Evolutionary conservation across 2,329 filamentous ascomycete genomes (phyloP).

Genomic region (Talaromyces sp.): DNA sequence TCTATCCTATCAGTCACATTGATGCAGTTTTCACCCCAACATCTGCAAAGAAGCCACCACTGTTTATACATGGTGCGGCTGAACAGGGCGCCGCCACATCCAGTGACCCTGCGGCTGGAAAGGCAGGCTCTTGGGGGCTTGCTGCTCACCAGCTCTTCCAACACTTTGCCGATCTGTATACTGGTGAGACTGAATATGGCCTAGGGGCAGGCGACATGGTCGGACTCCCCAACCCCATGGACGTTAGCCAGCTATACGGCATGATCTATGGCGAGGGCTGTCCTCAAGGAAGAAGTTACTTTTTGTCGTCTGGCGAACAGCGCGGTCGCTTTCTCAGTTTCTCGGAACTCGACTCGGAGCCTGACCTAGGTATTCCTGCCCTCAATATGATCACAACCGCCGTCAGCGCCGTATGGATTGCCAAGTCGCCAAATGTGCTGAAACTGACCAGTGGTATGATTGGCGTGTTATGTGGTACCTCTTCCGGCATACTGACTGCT

Average conservation of each 20-base stretch:
- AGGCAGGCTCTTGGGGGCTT: conserved; percentile 78
- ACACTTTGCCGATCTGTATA: conserved; percentile 72
- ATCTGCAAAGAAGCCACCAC: conserved; percentile 62
- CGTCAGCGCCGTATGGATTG: conserved; percentile 79
- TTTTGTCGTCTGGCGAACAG: conserved; percentile 66
- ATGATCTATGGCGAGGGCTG: conserved; percentile 81
- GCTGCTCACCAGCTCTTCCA: conserved; percentile 68
- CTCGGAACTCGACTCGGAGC: conserved; percentile 55
- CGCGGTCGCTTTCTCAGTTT: conserved; percentile 67
- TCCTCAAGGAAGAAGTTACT: conserved; percentile 75
- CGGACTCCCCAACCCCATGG: conserved; percentile 79
- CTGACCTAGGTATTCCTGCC: conserved; percentile 68
- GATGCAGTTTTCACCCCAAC: conserved; percentile 70
- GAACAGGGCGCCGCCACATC: conserved; percentile 72
- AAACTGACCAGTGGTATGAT: conserved; percentile 68
- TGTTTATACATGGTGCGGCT: conserved; percentile 76
- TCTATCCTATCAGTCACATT: conserved; percentile 71
- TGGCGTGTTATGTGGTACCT: conserved; percentile 77
- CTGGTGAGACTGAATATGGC: conserved; percentile 69
- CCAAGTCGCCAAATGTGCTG: conserved; percentile 70
- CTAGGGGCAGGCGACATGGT: conserved; percentile 69
- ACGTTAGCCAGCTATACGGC: conserved; percentile 79
- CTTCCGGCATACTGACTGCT: conserved; percentile 72
- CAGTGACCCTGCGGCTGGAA: conserved; percentile 68
- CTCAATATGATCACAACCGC: conserved; percentile 65